Conservation (phyloP, 495 filamentous ascomycete species). For the Hyaloscypha variabilis region DNA sequence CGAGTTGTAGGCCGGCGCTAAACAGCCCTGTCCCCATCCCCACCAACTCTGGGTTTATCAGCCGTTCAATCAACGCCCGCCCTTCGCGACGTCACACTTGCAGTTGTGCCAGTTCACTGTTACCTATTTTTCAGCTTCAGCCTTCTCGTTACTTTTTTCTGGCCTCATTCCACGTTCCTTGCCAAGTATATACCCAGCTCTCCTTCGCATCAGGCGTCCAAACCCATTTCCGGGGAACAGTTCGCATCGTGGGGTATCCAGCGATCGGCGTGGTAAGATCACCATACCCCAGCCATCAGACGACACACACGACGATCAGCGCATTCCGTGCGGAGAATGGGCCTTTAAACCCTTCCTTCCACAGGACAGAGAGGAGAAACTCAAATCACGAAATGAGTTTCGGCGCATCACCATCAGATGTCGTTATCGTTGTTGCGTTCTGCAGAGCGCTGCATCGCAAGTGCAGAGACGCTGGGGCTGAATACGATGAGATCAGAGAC, state of each 20-base stretch:
- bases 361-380: background rate
- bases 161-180: background rate
- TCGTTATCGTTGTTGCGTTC: constrained; percentile 27
- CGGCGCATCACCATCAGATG: constrained; percentile 26
- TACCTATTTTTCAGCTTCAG: constrained; percentile 25
- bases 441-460: constrained; percentile 30
- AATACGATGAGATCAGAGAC: constrained; percentile 36
- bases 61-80: background rate
- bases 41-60: background rate
- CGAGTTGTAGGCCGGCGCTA: background rate
- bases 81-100: constrained; percentile 22
- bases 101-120: constrained; percentile 4
- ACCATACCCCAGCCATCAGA: background rate
- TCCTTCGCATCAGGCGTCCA: constrained; percentile 1
- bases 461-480: constrained; percentile 30
- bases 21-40: background rate
- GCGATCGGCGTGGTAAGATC: background rate
- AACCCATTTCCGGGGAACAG: background rate
- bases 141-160: constrained; percentile 8
- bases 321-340: constrained; percentile 14
- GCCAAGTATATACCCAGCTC: constrained; percentile 14
- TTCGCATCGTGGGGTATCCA: background rate
- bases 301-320: background rate
- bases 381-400: constrained; percentile 28
- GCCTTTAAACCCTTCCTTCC: background rate